These are phyloP conservation scores for Ogataea dorogensis DNA, from an alignment of 805 yeast species.

Conservation along the genomic window DNA sequence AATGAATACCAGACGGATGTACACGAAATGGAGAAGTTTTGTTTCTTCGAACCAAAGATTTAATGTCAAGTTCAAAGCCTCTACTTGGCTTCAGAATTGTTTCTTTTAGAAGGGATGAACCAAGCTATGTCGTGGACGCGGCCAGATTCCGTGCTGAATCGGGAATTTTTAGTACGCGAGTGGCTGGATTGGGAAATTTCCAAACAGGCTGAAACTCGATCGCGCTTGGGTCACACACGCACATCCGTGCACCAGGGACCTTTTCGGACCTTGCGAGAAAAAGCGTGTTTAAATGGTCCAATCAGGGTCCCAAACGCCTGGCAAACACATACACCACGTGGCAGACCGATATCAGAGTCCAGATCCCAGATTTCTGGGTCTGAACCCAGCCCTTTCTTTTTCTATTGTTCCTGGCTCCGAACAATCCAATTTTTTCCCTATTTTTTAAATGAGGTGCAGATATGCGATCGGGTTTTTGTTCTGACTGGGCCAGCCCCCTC, in stretches of 20 bases:
- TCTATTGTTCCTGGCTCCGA: constrained; percentile 2
- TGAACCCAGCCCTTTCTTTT: constrained; percentile 1
- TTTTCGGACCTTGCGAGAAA: background rate
- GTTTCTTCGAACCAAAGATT: background rate
- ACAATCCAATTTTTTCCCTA: constrained; percentile 2
- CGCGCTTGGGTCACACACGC: constrained; percentile 3
- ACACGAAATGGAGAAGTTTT: constrained; percentile 1
- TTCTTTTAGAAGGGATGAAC: constrained; percentile 11
- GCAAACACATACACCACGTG: no score
- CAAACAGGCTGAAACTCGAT: constrained; percentile 5
- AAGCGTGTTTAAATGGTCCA: background rate
- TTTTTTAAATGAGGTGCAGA: constrained; percentile 3
- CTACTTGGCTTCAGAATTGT: constrained; percentile 8
- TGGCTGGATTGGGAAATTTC: constrained; percentile 11
- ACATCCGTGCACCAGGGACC: constrained; percentile 9
- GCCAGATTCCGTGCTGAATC: constrained; percentile 5
- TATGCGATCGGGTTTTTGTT: background rate
- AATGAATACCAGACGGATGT: constrained; percentile 13
- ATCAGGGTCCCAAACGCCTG: no score
- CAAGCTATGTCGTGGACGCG: constrained; percentile 8
- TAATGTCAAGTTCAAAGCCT: constrained; percentile 2
- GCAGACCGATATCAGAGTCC: no score
- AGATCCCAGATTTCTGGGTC: background rate
- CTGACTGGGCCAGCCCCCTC: constrained; percentile 10
- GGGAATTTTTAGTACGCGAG: constrained; percentile 4